Base-by-base conservation (phyloP, 805 yeast genomes). In the Ogataea ganodermae region DNA sequence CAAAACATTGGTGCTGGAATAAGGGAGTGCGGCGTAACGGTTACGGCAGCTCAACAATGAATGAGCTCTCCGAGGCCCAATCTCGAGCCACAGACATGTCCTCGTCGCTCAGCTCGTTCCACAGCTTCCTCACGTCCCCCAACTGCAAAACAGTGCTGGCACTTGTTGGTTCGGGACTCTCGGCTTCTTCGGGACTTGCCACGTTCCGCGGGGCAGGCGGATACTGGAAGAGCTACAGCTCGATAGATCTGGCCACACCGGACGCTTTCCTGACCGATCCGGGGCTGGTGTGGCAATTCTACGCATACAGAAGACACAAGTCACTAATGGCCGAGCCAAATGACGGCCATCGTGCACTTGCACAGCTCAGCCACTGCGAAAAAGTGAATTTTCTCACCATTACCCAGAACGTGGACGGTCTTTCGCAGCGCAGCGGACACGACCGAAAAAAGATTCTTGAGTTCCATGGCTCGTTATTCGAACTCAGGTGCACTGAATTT, bases 211-310 rank as follows among this genome's bases (percentile, higher is more conserved):
- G 89, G 7, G 66, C 83, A 0, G 82, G 83, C 42, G 92, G 94
- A 0, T 68, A 84, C 23, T 89, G 96, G 96, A 74, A 80, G 50
- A 80, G 80, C 51, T 85, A 80, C 67, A 84, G 84, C 44, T 81
- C 90, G 56, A 83, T 87, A 37, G 96, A 89, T 59, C 71, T 90
- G 36, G 96, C 96, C 6, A 89, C 96, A 0, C 96, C 96, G 0
- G 96, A 89, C 60, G 96, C 96, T 4, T 89, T 90, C 63, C 78
- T 82, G 49, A 71, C 73, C 16, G 91, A 89, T 61, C 96, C 97
- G 0, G 87, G 88, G 0, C 71, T 89, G 8, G 96, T 90, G 6
- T 89, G 97, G 97, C 92, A 87, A 61, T 89, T 86, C 58, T 89
- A 90, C 65, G 74, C 89, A 4, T 80, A 80, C 63, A 68, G 95